phyloP scores from a whole-genome alignment of 2,329 filamentous ascomycete species.

The Dactylonectria estremocensis region DNA sequence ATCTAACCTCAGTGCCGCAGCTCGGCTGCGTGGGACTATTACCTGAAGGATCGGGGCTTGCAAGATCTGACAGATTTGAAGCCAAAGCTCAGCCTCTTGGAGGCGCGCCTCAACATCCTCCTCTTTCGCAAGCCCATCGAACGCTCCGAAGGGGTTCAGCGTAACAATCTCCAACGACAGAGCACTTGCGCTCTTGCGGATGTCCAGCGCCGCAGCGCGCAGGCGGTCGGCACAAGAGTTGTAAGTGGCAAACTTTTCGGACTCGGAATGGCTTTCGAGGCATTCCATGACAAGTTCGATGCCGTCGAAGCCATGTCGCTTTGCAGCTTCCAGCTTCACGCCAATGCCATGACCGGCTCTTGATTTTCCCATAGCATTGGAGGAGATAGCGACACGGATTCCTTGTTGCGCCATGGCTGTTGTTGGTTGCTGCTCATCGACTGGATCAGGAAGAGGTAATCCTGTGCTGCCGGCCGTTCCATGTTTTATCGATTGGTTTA shows the following conservation, averaged over 20 bases:
- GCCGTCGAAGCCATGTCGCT: neutral
- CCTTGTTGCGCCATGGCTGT: too few species aligned
- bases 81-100: conserved; percentile 2
- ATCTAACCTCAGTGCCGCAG: too few species aligned
- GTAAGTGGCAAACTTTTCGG: neutral
- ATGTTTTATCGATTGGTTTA: too few species aligned
- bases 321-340: neutral
- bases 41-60: neutral
- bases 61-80: neutral
- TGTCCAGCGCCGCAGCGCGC: neutral
- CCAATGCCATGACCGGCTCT: neutral
- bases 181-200: neutral
- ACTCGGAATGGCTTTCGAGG: neutral
- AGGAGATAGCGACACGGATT: neutral
- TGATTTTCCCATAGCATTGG: conserved; percentile 1
- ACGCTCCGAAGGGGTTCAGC: neutral
- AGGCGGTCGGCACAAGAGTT: neutral
- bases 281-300: neutral
- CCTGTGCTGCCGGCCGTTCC: too few species aligned
- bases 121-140: neutral
- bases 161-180: neutral
- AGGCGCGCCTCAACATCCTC: neutral
- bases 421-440: too few species aligned
- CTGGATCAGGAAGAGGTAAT: too few species aligned
- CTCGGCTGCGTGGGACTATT: neutral